Percentiles rank a stretch among this genome's conserved stretches.
phyloP scores from a whole-genome alignment of 768 basidiomycete genomes.

The Neoboletus subvelutipes region DNA sequence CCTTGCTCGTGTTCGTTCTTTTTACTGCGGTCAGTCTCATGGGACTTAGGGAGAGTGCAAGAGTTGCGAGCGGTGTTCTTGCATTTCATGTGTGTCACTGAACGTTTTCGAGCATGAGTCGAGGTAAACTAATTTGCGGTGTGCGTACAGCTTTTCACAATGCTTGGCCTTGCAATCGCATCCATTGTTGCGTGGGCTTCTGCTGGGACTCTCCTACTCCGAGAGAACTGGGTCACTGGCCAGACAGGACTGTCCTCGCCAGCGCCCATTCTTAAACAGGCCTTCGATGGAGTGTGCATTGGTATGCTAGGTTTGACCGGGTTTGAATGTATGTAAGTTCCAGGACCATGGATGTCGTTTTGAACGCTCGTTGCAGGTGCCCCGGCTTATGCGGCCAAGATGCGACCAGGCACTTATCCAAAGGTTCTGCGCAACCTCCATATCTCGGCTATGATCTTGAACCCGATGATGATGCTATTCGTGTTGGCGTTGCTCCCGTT shows the following conservation, averaged over 20 bases:
- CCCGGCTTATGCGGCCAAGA: constrained; percentile 63
- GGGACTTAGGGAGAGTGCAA: constrained; percentile 62
- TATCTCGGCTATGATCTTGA: constrained; percentile 55
- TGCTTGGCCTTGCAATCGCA: constrained; percentile 53
- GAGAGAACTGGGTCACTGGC: constrained; percentile 52
- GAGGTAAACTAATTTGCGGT: not conserved
- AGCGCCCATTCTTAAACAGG: constrained; percentile 39
- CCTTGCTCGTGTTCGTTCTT: constrained; percentile 51
- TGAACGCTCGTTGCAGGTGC: constrained; percentile 39
- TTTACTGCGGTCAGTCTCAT: constrained; percentile 56
- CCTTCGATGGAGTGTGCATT: constrained; percentile 68
- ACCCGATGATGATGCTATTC: constrained; percentile 55
- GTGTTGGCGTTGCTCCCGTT: constrained; percentile 61
- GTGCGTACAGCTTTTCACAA: constrained; percentile 47
- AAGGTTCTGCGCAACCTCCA: constrained; percentile 66
- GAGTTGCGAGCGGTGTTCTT: constrained; percentile 57
- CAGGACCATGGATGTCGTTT: not conserved
- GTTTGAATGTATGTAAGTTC: constrained; percentile 51
- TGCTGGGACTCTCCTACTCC: constrained; percentile 47
- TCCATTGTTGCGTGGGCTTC: constrained; percentile 51
- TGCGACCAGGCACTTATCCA: constrained; percentile 55
- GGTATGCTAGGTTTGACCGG: constrained; percentile 74
- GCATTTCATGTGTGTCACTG: constrained; percentile 51
- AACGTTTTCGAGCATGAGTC: not conserved
- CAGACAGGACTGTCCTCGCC: constrained; percentile 31